phyloP scores from a whole-genome alignment of 2,329 filamentous ascomycete genomes.

The Gnomoniopsis sp. region DNA sequence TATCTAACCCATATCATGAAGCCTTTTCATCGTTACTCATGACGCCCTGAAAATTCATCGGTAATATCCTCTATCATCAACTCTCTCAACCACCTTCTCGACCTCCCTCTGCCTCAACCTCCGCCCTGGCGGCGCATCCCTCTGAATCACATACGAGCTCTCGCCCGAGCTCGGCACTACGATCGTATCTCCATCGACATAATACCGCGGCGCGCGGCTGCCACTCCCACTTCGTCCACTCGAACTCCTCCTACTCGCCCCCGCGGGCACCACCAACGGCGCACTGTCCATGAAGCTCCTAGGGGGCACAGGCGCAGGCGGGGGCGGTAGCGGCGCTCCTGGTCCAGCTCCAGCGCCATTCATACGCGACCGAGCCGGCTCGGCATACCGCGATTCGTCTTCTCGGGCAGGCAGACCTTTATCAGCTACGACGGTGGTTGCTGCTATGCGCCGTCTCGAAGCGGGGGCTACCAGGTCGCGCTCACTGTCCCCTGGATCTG shows the following conservation, averaged over 20 bases:
- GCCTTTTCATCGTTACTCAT: not conserved
- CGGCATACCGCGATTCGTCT: not conserved
- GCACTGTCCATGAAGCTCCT: not conserved
- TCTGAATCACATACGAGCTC: conserved; percentile 5
- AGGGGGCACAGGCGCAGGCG: conserved; percentile 3
- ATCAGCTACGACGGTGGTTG: not conserved
- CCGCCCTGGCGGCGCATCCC: conserved; percentile 6
- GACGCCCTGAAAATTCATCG: not conserved
- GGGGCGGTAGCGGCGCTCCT: not conserved
- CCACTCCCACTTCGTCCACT: not conserved
- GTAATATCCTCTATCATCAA: conserved; percentile 6
- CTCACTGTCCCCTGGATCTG: too few relatives aligned
- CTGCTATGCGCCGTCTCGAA: not conserved
- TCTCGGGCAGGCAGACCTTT: not conserved
- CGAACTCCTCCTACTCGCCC: not conserved
- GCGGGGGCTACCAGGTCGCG: too few relatives aligned
- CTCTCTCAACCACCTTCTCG: not conserved
- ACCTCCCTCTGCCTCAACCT: not conserved
- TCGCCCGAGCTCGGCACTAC: conserved; percentile 12
- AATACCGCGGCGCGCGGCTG: conserved; percentile 1
- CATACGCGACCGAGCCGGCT: not conserved
- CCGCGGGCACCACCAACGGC: not conserved
- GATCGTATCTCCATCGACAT: conserved; percentile 10
- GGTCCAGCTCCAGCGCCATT: not conserved
- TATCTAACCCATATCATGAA: not conserved